Percentiles rank a stretch among this genome's conserved stretches.
phyloP scores from a whole-genome alignment of 768 basidiomycete genomes.

The Podaxis pistillaris region DNA sequence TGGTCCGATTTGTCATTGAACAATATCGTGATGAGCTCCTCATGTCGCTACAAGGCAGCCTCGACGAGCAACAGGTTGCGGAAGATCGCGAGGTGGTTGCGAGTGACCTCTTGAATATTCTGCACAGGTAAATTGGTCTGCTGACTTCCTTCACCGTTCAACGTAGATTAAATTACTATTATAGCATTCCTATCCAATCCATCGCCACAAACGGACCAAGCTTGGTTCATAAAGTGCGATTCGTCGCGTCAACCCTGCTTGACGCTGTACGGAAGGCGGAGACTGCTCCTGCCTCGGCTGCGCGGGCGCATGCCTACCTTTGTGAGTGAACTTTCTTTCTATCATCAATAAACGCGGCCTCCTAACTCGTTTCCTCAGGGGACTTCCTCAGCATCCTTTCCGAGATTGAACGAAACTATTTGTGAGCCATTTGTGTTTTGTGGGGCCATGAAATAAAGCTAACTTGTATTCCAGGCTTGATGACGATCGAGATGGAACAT shows the following conservation, averaged over 20 bases:
- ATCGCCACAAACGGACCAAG: slow-evolving; percentile 89
- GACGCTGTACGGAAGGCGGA: slow-evolving; percentile 83
- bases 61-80: slow-evolving; percentile 63
- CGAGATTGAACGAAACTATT: slow-evolving; percentile 89
- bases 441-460: not conserved
- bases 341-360: slow-evolving; percentile 5
- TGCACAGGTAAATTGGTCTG: slow-evolving; percentile 61
- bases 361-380: slow-evolving; percentile 45
- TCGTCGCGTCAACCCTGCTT: slow-evolving; percentile 86
- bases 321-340: slow-evolving; percentile 46
- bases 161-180: slow-evolving; percentile 14
- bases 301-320: slow-evolving; percentile 83
- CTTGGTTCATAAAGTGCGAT: slow-evolving; percentile 88
- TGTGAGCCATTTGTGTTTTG: slow-evolving; percentile 38
- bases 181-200: slow-evolving; percentile 87
- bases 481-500: slow-evolving; percentile 65
- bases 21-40: slow-evolving; percentile 89
- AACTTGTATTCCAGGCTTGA: slow-evolving; percentile 46
- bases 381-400: slow-evolving; percentile 90
- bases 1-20: slow-evolving; percentile 88
- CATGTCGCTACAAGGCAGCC: slow-evolving; percentile 58
- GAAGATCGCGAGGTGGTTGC: slow-evolving; percentile 83
- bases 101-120: slow-evolving; percentile 80
- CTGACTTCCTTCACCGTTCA: slow-evolving; percentile 1
- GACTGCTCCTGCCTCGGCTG: slow-evolving; percentile 75